Evolutionary conservation across 495 filamentous ascomycete genomes (phyloP).

Genomic region (Coniosporium apollinis): DNA sequence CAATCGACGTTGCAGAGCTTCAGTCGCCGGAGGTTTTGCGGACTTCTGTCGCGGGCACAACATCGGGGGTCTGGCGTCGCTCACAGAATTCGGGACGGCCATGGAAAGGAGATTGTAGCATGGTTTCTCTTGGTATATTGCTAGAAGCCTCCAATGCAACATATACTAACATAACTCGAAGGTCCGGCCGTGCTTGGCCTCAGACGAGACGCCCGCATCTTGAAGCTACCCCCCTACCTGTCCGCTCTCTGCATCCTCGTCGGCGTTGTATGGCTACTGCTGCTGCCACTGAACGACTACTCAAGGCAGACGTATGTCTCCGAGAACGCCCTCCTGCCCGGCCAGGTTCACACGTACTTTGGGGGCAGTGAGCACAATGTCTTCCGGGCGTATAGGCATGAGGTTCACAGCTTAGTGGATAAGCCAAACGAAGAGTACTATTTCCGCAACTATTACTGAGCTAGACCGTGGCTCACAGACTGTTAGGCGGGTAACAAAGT

Average conservation of each 20-base stretch:
- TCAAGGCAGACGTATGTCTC: conserved; percentile 90
- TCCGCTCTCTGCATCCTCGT: conserved; percentile 77
- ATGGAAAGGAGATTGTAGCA: background rate
- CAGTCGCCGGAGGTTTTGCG: background rate
- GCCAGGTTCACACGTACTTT: conserved; percentile 96
- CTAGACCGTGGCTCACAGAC: background rate
- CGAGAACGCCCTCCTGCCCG: conserved; percentile 89
- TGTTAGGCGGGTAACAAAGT: conserved; percentile 32
- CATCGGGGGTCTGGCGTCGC: background rate
- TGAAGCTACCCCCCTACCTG: conserved; percentile 62
- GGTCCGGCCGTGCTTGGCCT: conserved; percentile 25
- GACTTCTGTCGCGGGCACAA: background rate
- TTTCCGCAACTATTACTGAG: background rate
- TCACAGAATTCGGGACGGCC: background rate
- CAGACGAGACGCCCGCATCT: conserved; percentile 49
- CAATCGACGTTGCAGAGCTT: background rate
- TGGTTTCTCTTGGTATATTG: background rate
- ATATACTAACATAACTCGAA: background rate
- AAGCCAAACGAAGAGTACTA: conserved; percentile 14
- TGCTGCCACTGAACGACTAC: conserved; percentile 86
- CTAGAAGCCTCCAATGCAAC: background rate
- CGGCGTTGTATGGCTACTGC: conserved; percentile 79
- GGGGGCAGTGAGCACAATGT: conserved; percentile 88
- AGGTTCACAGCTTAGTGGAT: conserved; percentile 33
- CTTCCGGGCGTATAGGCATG: conserved; percentile 80